A percentile compares a stretch with the other conserved stretches of the same genome.
Conservation (phyloP, 2,329 filamentous ascomycete genomes). For the Hymenoscyphus repandus region DNA sequence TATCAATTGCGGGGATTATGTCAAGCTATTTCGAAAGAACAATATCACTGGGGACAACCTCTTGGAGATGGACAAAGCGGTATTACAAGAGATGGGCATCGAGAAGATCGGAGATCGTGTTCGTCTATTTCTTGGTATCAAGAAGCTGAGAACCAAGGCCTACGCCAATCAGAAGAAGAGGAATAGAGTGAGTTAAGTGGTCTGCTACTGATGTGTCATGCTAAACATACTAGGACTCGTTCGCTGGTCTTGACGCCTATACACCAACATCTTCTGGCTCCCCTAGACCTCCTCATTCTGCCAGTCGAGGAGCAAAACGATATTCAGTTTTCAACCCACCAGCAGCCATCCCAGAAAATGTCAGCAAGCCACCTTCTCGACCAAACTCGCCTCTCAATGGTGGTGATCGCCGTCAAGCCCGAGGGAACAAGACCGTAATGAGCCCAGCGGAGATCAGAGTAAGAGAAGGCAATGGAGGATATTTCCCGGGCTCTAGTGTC, state of each 20-base stretch:
- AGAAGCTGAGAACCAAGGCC: conserved; percentile 72
- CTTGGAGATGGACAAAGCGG: conserved; percentile 93
- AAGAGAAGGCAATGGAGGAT: conserved; percentile 48
- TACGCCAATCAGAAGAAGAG: conserved; percentile 75
- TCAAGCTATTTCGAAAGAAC: conserved; percentile 81
- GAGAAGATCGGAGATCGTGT: conserved; percentile 97
- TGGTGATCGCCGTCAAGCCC: conserved; percentile 41
- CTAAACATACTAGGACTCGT: conserved; percentile 61
- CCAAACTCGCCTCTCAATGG: conserved; percentile 59
- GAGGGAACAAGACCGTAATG: conserved; percentile 40
- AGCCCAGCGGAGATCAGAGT: conserved; percentile 50
- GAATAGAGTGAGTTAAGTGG: conserved; percentile 62
- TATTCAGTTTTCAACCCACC: conserved; percentile 38
- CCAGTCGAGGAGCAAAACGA: conserved; percentile 55
- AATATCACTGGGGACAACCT: conserved; percentile 97
- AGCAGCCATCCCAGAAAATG: conserved; percentile 32
- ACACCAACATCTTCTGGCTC: conserved; percentile 60
- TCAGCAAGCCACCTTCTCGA: conserved; percentile 55
- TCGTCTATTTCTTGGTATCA: conserved; percentile 79
- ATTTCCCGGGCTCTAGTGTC: conserved; percentile 48
- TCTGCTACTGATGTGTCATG: conserved; percentile 1
- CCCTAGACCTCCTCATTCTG: conserved; percentile 54
- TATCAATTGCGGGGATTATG: conserved; percentile 92
- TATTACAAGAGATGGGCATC: conserved; percentile 95
- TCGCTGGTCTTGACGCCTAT: conserved; percentile 69